Evolutionary conservation across 208 protist species (phyloP).

Genomic region (Trichomonas tenax): DNA sequence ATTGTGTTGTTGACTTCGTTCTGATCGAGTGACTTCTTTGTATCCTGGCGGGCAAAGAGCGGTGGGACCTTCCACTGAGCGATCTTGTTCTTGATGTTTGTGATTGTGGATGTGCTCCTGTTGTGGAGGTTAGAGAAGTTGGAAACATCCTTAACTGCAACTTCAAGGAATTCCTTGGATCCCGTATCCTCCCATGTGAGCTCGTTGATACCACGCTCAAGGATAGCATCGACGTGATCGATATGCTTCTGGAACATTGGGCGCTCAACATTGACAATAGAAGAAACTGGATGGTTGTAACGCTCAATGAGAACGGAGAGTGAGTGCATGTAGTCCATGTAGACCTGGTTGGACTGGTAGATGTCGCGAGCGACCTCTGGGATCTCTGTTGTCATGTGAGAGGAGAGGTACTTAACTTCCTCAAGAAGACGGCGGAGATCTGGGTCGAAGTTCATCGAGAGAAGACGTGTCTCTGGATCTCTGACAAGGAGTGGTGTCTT

Average conservation of each 20-base stretch:
- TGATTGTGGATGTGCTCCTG: slow-evolving; percentile 25
- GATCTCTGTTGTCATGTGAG: slow-evolving; percentile 32
- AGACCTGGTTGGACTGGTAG: slow-evolving; percentile 65
- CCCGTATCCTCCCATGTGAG: slow-evolving; percentile 32
- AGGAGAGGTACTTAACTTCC: slow-evolving; percentile 76
- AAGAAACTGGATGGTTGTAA: slow-evolving; percentile 70
- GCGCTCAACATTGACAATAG: slow-evolving; percentile 63
- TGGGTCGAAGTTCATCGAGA: slow-evolving; percentile 84
- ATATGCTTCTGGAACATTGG: slow-evolving; percentile 59
- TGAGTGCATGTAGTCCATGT: slow-evolving; percentile 64
- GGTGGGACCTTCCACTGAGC: not conserved
- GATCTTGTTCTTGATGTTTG: slow-evolving; percentile 20
- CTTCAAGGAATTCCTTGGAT: slow-evolving; percentile 28
- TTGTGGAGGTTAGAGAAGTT: slow-evolving; percentile 31
- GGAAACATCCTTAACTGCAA: slow-evolving; percentile 31
- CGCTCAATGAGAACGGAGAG: slow-evolving; percentile 68
- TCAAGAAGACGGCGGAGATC: slow-evolving; percentile 67
- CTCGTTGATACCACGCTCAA: slow-evolving; percentile 23
- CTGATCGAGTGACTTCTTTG: slow-evolving; percentile 14
- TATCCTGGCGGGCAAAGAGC: not conserved
- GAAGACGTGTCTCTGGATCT: slow-evolving; percentile 23
- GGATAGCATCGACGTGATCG: slow-evolving; percentile 35
- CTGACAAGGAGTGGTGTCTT: slow-evolving; percentile 65
- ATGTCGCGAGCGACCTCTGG: slow-evolving; percentile 54
- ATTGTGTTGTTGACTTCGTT: slow-evolving; percentile 18